These are phyloP conservation scores for Lactarius vividus DNA, from an alignment of 768 basidiomycete genomes.

Conservation along the genomic window DNA sequence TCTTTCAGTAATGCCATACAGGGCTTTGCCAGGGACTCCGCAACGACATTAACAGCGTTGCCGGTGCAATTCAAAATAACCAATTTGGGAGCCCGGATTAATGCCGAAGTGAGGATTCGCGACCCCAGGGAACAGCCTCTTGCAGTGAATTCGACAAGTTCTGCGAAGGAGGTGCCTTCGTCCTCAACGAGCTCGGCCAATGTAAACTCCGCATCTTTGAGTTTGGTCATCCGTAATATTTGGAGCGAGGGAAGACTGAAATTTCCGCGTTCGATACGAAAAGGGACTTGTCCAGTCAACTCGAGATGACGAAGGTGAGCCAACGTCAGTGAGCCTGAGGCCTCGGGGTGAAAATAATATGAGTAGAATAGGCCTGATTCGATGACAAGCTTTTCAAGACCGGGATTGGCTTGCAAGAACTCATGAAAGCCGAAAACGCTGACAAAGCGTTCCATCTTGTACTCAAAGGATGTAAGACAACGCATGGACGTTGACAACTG, in stretches of 20 bases:
- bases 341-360: background rate
- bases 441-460: constrained; percentile 3
- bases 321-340: constrained; percentile 10
- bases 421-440: constrained; percentile 11
- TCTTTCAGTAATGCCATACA: background rate
- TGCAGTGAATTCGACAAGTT: constrained; percentile 20
- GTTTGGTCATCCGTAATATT: constrained; percentile 11
- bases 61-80: constrained; percentile 14
- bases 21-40: constrained; percentile 7
- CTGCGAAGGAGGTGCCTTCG: constrained; percentile 18
- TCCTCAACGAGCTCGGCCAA: constrained; percentile 7
- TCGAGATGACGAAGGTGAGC: constrained; percentile 24
- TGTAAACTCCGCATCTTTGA: background rate
- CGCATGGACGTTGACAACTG: background rate
- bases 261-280: background rate
- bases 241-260: constrained; percentile 23
- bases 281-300: background rate
- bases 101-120: background rate
- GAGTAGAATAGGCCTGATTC: background rate
- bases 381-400: constrained; percentile 29
- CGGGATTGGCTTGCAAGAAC: constrained; percentile 29
- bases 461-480: constrained; percentile 25
- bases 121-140: background rate
- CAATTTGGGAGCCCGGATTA: constrained; percentile 11
- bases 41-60: constrained; percentile 9